Evolutionary conservation across 176 grass and related monocot species (phyloP), one percentile per base, ranked within the genome.

Genomic region (Chloris gayana): DNA sequence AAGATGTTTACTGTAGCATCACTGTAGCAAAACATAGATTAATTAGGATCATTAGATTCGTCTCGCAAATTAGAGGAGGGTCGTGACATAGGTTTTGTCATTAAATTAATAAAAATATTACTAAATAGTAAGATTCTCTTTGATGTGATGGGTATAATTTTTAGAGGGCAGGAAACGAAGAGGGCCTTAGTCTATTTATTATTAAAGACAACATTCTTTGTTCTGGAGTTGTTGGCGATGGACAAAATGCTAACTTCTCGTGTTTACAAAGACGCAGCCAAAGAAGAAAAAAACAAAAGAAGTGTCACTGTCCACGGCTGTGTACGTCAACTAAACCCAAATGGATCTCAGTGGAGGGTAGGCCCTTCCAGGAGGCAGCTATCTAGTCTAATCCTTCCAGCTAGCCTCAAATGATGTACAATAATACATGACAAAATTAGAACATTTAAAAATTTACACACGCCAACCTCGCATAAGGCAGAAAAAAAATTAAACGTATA

Each of bases 271-370:
- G 76, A 34, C 57, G 82, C 82, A 77, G 82, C 82, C 77, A 89
- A 85, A 72, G 19, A 18, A 59, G 82, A 89, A 68, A 50, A 81
- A 82, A 81, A 70, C 56, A 85, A 85, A 66, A 14, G 35, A 64
- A 35, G 5, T 29, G 39, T 76, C 71, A 8, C 35, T 32, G 31
- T 88, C 76, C 44, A 60, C 15, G 9, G 69, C 54, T 31, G 70
- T 80, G 51, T 6, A 41, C 87, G 64, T 84, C 87, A 84, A n/a
- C n/a, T n/a, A n/a, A n/a, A n/a, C n/a, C n/a, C n/a, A n/a, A n/a
- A 44, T n/a, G 4, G 42, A 88, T 89, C 82, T 85, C 9, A 89
- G 82, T 89, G 87, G 82, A 75, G 26, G 18, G 71, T 89, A 76
- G 82, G 77, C 8, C 63, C 65, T n/a, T 45, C 26, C 53, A 32